Percentiles rank a stretch among this genome's conserved stretches.
phyloP scores from a whole-genome alignment of 1,284 basidiomycete genomes.

The Abortiporus biennis region DNA sequence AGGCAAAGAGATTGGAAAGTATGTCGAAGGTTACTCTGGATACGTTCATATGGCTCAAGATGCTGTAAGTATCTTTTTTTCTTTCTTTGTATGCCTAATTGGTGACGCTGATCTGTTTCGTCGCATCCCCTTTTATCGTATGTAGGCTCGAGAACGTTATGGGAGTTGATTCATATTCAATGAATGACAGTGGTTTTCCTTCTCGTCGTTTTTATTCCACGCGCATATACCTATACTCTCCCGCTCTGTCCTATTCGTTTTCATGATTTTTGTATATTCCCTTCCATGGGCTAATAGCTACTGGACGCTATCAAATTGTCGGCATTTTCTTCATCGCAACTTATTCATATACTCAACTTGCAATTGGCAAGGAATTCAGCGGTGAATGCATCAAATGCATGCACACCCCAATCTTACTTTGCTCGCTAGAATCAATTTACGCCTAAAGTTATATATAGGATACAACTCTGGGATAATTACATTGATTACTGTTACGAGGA shows the following conservation, averaged over 20 bases:
- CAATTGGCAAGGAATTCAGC: no score
- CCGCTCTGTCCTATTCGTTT: not conserved
- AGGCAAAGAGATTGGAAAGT: slow-evolving; percentile 77
- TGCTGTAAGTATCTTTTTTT: slow-evolving; percentile 24
- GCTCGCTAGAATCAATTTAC: no score
- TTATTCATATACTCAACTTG: no score
- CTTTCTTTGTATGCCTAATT: not conserved
- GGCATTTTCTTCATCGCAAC: no score
- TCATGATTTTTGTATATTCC: no score
- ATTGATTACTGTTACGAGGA: not conserved
- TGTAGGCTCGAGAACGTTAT: slow-evolving; percentile 15
- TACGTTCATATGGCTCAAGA: slow-evolving; percentile 76
- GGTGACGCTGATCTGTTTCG: slow-evolving; percentile 4
- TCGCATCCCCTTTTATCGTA: slow-evolving; percentile 1
- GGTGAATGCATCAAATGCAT: no score
- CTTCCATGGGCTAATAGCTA: no score
- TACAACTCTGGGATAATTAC: no score
- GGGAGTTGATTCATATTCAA: slow-evolving; percentile 8
- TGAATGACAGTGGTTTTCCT: not conserved
- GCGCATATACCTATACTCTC: not conserved
- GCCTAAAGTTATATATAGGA: no score
- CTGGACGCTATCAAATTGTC: no score
- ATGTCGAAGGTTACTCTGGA: slow-evolving; percentile 62
- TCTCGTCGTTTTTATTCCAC: not conserved
- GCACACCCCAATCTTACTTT: no score